phyloP scores from a whole-genome alignment of 1,139 yeast species.

The Diutina rugosa region DNA sequence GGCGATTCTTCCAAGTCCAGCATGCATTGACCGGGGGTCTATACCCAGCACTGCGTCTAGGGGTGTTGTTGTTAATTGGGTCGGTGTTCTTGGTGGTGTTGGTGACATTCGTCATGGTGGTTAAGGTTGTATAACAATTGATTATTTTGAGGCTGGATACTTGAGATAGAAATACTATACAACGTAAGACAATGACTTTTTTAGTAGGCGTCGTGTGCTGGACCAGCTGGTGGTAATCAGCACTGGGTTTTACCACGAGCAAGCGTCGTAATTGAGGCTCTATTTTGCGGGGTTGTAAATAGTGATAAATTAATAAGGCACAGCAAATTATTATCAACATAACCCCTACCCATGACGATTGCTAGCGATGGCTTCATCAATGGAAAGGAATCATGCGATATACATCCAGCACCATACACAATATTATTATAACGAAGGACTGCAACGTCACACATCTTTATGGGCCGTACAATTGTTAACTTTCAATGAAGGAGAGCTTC shows the following conservation, averaged over 20 bases:
- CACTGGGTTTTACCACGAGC: constrained; percentile 1
- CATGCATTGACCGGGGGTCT: constrained; percentile 23
- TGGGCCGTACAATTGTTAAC: too few relatives aligned
- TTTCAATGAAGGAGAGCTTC: too few relatives aligned
- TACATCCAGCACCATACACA: too few relatives aligned
- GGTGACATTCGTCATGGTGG: constrained; percentile 13
- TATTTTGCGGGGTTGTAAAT: background rate
- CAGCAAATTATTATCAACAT: background rate
- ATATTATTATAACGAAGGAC: too few relatives aligned
- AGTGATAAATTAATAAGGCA: background rate
- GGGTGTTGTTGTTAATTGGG: constrained; percentile 18
- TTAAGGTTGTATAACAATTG: constrained; percentile 18
- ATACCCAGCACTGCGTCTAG: constrained; percentile 34
- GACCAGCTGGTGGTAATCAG: constrained; percentile 13
- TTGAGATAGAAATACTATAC: constrained; percentile 9
- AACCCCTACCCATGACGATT: too few relatives aligned
- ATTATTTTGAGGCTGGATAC: background rate
- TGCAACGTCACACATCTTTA: too few relatives aligned
- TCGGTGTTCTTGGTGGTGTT: constrained; percentile 17
- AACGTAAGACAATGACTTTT: background rate
- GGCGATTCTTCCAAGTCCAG: constrained; percentile 24
- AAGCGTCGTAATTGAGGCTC: background rate
- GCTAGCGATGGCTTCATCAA: too few relatives aligned
- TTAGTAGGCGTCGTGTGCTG: background rate
- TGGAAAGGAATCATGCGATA: too few relatives aligned